Evolutionary conservation across 2,329 filamentous ascomycete genomes (phyloP).

Genomic region (Aspergillus pseudoterreus): DNA sequence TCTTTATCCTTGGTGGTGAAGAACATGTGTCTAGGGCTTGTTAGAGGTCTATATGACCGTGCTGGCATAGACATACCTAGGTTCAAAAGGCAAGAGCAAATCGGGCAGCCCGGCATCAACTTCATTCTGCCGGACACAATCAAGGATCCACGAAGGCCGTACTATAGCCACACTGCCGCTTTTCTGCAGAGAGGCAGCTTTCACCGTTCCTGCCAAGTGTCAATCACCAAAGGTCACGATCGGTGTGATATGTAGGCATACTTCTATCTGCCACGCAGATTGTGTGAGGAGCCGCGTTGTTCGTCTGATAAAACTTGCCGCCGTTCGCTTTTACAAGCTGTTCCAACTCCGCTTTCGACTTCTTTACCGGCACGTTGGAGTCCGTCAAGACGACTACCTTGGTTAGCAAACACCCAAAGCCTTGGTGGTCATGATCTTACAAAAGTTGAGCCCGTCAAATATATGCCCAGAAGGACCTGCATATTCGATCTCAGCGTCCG

Average conservation of each 20-base stretch:
- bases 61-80: slow-evolving; percentile 31
- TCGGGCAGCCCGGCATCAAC: slow-evolving; percentile 50
- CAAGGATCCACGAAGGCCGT: slow-evolving; percentile 75
- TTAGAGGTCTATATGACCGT: slow-evolving; percentile 5
- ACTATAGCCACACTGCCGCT: slow-evolving; percentile 68
- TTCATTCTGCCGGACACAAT: slow-evolving; percentile 66
- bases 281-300: slow-evolving; percentile 59
- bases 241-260: slow-evolving; percentile 15
- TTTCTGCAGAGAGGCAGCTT: slow-evolving; percentile 79
- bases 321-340: slow-evolving; percentile 77
- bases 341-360: slow-evolving; percentile 75
- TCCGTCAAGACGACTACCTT: slow-evolving; percentile 67
- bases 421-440: slow-evolving; percentile 29
- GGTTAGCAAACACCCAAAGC: slow-evolving; percentile 9
- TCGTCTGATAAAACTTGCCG: slow-evolving; percentile 72
- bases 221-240: slow-evolving; percentile 1
- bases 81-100: slow-evolving; percentile 63
- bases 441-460: slow-evolving; percentile 76
- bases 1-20: slow-evolving; percentile 58
- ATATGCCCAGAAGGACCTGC: slow-evolving; percentile 58
- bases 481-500: slow-evolving; percentile 49
- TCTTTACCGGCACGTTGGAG: slow-evolving; percentile 64
- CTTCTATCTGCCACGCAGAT: slow-evolving; percentile 77
- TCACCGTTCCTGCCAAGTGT: slow-evolving; percentile 54
- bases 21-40: slow-evolving; percentile 62